phyloP scores from a whole-genome alignment of 495 filamentous ascomycete species.

The Hypoxylon perforatum region DNA sequence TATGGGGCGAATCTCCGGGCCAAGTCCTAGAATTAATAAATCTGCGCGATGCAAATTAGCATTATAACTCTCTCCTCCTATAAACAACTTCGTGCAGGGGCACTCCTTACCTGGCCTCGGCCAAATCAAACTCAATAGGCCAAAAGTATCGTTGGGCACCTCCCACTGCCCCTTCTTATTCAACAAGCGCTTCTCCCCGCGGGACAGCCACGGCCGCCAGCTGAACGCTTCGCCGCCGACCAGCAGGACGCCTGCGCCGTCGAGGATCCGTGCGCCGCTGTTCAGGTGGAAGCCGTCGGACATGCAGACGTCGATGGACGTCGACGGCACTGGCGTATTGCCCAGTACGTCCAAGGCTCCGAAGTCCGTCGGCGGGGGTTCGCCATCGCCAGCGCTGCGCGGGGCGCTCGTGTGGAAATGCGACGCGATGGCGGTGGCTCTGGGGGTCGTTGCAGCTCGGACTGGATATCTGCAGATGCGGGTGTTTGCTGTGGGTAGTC shows the following conservation, averaged over 20 bases:
- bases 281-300: conserved; percentile 83
- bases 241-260: conserved; percentile 76
- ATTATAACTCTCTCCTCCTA: not conserved
- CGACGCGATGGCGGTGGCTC: conserved; percentile 2
- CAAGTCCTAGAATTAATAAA: conserved; percentile 87
- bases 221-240: conserved; percentile 86
- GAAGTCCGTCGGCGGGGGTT: conserved; percentile 73
- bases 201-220: conserved; percentile 81
- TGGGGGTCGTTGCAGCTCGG: not conserved
- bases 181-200: conserved; percentile 61
- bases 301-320: conserved; percentile 82
- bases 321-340: conserved; percentile 78
- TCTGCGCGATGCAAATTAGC: conserved; percentile 62
- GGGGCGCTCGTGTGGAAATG: conserved; percentile 29
- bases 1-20: conserved; percentile 76
- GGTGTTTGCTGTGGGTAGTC: conserved; percentile 8
- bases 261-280: conserved; percentile 74
- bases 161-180: conserved; percentile 87
- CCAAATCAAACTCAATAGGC: conserved; percentile 81
- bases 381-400: conserved; percentile 33
- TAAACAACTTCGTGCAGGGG: not conserved
- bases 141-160: conserved; percentile 75
- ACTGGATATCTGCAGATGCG: not conserved
- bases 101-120: conserved; percentile 83
- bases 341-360: conserved; percentile 78